Evolutionary conservation across 345 rosid species (phyloP).

Genomic region (Lepidium sativum): DNA sequence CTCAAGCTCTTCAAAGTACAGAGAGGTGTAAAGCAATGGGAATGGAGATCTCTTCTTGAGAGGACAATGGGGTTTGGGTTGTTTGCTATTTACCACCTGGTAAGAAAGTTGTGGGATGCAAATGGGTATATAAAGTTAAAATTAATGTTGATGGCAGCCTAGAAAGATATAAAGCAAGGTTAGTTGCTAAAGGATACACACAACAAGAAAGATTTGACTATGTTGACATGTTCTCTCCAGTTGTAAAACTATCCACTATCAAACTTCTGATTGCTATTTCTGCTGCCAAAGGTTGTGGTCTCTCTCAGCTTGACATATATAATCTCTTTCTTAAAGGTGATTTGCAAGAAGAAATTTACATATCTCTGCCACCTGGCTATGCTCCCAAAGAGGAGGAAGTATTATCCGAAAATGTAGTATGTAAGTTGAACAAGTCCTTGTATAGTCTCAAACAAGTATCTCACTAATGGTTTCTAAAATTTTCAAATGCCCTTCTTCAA

Average conservation of each 20-base stretch:
- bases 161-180: not conserved
- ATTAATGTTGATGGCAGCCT: not conserved
- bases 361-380: too few relatives aligned
- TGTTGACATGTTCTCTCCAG: not conserved
- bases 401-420: too few relatives aligned
- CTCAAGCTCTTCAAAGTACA: not conserved
- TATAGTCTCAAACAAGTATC: too few relatives aligned
- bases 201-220: not conserved
- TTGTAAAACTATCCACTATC: not conserved
- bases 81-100: not conserved
- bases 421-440: too few relatives aligned
- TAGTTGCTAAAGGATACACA: not conserved
- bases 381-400: too few relatives aligned
- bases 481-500: too few relatives aligned
- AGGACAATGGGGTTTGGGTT: not conserved
- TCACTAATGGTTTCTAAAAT: too few relatives aligned
- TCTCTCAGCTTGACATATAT: too few relatives aligned
- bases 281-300: too few relatives aligned
- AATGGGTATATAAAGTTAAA: not conserved
- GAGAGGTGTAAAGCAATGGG: not conserved
- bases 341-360: too few relatives aligned
- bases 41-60: not conserved
- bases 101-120: not conserved
- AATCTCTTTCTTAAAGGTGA: too few relatives aligned
- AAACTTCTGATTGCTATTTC: too few relatives aligned